Base-by-base conservation (phyloP, 257 asterid species). In the Mentha longifolia region DNA sequence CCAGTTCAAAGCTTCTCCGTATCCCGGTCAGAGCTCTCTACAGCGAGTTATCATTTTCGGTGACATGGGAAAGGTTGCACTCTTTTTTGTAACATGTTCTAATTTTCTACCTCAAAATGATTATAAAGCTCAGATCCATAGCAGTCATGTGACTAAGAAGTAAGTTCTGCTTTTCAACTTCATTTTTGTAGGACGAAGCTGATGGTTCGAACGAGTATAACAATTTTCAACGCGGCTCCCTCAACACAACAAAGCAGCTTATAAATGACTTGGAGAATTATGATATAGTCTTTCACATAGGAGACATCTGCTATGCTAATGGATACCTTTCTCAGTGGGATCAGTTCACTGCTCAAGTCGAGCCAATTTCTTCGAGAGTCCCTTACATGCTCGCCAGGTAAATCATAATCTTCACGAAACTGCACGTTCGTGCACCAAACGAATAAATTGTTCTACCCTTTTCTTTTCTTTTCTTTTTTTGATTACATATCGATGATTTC, bases 341-440 rank as follows among this genome's bases (percentile, higher is more conserved):
- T 74, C 98, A 91, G 72, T 93, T 93, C 82, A 91, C 97, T 66
- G 75, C 98, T 76, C 96, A 89, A 82, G 70, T 93, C 14, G 97
- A 91, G 82, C 95, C 92, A 2, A 88, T 93, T 33, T 86, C 98
- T 78, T 88, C 98, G 22, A 82, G 84, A 55, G 94, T 87, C 17
- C 98, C 98, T 1, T 93, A 93, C 85, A 94, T 95, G 99, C 76
- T 92, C 45, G 98, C 98, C 16, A 94, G 99, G 99, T 91, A 64
- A 54, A 11, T 37, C 31, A 41, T 55, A 47, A 19, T 0, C 61
- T 19, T 28, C 49, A 37, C 28, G 9, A 1, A 13, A 61, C 42
- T 33, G 67, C 9, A 45, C 13, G 25, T 17, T 13, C 49, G 8
- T 54, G 9, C 19, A 41, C 61, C 30, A 7, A 39, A 14, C 31